Conservation (phyloP, 352 stramenopile species). For the Globisporangium okanoganense region DNA sequence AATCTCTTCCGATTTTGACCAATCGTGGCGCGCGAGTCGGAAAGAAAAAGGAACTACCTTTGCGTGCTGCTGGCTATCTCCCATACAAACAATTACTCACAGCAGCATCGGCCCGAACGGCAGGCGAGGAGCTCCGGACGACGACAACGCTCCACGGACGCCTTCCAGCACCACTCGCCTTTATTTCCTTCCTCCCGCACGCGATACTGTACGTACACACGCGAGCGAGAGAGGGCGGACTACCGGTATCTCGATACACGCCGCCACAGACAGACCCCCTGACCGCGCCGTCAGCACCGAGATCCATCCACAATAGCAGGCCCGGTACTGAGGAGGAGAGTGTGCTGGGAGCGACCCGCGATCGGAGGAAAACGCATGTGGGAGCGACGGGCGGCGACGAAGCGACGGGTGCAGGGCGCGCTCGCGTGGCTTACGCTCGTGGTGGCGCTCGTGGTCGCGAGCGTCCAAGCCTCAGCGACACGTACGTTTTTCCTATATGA, state of each 20-base stretch:
- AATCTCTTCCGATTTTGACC: neutral
- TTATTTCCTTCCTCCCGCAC: constrained; percentile 1
- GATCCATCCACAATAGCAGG: constrained; percentile 1
- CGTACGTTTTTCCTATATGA: constrained; percentile 9
- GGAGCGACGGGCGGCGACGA: constrained; percentile 3
- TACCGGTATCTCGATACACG: neutral
- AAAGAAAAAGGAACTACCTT: constrained; percentile 3
- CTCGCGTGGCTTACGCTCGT: constrained; percentile 14
- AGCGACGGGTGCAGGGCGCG: constrained; percentile 6
- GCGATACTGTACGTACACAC: neutral
- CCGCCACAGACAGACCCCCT: neutral
- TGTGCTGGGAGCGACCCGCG: constrained; percentile 4
- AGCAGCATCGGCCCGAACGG: neutral
- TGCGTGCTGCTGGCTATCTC: constrained; percentile 8
- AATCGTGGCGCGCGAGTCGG: constrained; percentile 1
- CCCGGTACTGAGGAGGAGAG: neutral
- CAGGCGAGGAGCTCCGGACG: neutral
- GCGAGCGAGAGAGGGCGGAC: neutral
- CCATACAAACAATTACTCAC: constrained; percentile 3
- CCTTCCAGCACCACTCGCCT: neutral
- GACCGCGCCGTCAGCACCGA: neutral
- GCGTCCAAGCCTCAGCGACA: constrained; percentile 6
- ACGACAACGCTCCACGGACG: neutral
- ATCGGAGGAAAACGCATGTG: constrained; percentile 3
- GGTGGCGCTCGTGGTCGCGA: constrained; percentile 11